Evolutionary conservation across 2,329 filamentous ascomycete species (phyloP).

Genomic region (Simplicillium sp.): DNA sequence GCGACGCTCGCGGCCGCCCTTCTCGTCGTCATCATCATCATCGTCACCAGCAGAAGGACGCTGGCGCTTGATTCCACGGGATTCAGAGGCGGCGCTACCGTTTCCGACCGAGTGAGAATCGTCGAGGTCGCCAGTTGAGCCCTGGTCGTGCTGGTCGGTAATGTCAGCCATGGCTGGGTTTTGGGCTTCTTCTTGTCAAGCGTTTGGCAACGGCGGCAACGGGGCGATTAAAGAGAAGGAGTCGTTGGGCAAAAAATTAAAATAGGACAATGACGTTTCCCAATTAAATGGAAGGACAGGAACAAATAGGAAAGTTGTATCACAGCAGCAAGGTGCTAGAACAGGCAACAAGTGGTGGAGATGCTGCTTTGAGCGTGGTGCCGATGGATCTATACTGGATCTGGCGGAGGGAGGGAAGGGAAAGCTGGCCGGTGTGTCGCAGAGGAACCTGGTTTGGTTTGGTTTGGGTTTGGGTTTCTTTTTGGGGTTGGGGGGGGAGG

Average conservation of each 20-base stretch:
- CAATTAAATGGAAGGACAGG: conserved; percentile 5
- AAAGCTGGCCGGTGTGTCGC: conserved; percentile 38
- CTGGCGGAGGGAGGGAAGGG: conserved; percentile 44
- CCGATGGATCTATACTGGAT: conserved; percentile 58
- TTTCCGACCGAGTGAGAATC: conserved; percentile 65
- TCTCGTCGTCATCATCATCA: conserved; percentile 95
- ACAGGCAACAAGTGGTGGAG: conserved; percentile 50
- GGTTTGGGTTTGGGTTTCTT: conserved; percentile 22
- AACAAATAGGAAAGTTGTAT: conserved; percentile 2
- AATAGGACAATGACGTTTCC: conserved; percentile 2
- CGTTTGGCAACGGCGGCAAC: no score
- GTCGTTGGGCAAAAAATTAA: conserved; percentile 6
- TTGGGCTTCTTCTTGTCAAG: no score
- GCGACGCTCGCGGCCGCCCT: conserved; percentile 91
- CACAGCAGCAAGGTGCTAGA: conserved; percentile 18
- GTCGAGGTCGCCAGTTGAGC: conserved; percentile 64
- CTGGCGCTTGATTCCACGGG: conserved; percentile 80
- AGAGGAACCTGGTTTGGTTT: conserved; percentile 43
- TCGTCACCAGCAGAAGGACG: conserved; percentile 80
- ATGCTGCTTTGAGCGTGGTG: conserved; percentile 57
- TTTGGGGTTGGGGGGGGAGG: conserved; percentile 16
- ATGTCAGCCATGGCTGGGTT: conserved; percentile 62
- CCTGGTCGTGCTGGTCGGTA: conserved; percentile 67
- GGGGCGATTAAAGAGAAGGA: no score
- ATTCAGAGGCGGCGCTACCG: conserved; percentile 57